Evolutionary conservation across 805 yeast genomes (phyloP).

Genomic region (Spathaspora hagerdaliae): DNA sequence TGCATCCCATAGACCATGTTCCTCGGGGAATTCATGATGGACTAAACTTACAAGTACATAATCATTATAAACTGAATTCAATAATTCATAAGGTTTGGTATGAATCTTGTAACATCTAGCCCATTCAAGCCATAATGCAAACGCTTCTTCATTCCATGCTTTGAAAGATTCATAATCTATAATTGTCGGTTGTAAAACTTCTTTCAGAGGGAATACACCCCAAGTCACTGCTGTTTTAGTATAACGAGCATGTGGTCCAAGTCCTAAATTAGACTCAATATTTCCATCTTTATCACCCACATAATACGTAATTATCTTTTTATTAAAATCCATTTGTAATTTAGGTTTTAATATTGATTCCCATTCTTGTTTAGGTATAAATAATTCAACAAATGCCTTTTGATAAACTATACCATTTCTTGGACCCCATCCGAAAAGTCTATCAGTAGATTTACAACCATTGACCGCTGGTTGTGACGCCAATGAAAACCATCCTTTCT

Average conservation of each 20-base stretch:
- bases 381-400: constrained; percentile 83
- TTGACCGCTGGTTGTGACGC: constrained; percentile 96
- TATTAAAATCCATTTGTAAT: constrained; percentile 33
- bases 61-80: constrained; percentile 56
- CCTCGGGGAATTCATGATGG: constrained; percentile 77
- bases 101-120: constrained; percentile 65
- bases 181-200: constrained; percentile 86
- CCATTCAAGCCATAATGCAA: constrained; percentile 91
- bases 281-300: constrained; percentile 59
- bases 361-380: constrained; percentile 75
- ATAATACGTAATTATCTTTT: constrained; percentile 65
- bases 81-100: constrained; percentile 54
- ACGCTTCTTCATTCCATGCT: constrained; percentile 97
- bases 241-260: constrained; percentile 24
- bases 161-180: constrained; percentile 88
- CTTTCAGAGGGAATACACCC: constrained; percentile 95
- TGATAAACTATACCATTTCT: constrained; percentile 83
- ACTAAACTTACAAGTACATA: constrained; percentile 81
- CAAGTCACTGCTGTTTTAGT: constrained; percentile 87
- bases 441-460: constrained; percentile 73
- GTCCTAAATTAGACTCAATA: constrained; percentile 58
- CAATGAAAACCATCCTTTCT: constrained; percentile 73
- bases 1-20: constrained; percentile 72
- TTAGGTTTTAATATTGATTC: constrained; percentile 46
- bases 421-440: constrained; percentile 98